Conservation (phyloP, 305 asterid genomes). For the Withania somnifera region DNA sequence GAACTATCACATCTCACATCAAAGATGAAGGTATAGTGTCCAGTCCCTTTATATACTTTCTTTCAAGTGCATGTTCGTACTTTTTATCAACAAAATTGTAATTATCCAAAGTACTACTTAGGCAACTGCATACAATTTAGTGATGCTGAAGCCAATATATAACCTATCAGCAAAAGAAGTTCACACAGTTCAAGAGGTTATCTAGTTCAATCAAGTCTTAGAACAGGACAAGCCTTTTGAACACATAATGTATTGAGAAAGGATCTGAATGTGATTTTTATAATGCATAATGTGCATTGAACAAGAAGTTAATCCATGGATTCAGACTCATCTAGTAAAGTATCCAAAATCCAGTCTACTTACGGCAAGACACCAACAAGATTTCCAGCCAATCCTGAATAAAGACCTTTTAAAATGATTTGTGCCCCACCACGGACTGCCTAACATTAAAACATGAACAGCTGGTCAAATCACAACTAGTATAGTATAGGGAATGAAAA, state of each 20-base stretch:
- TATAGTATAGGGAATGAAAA: neutral
- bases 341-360: conserved; percentile 7
- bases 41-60: neutral
- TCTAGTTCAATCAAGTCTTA: neutral
- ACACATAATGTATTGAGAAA: neutral
- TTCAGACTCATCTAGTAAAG: neutral
- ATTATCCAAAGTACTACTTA: neutral
- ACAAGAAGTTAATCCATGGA: neutral
- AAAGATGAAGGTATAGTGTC: neutral
- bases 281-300: neutral
- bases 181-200: neutral
- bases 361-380: conserved; percentile 68
- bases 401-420: conserved; percentile 50
- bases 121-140: neutral
- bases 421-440: conserved; percentile 63
- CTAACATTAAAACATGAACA: conserved; percentile 18
- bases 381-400: conserved; percentile 69
- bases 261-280: neutral
- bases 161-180: neutral
- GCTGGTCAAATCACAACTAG: neutral
- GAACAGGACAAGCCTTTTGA: neutral
- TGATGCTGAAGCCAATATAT: neutral
- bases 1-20: neutral
- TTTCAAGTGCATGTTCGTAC: neutral
- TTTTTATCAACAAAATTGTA: neutral